phyloP scores from a whole-genome alignment of 2,329 filamentous ascomycete genomes.

The Clonostachys sp. region DNA sequence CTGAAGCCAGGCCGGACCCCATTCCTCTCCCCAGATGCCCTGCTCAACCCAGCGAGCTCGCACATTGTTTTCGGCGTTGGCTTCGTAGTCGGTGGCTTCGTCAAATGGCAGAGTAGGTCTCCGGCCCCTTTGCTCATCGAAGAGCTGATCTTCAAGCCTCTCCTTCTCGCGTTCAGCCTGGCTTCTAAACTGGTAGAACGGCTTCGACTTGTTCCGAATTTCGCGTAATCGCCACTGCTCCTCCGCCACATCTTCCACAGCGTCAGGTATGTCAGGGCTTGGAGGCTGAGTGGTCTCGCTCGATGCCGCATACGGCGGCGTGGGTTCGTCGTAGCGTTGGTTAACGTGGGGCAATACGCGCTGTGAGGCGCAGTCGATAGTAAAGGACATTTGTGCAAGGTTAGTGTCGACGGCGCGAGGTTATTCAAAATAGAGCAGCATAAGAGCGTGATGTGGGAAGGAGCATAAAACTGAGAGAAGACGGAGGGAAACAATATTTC shows the following conservation, averaged over 20 bases:
- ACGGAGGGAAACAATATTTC: neutral
- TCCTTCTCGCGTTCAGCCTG: neutral
- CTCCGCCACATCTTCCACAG: neutral
- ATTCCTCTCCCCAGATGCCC: constrained; percentile 6
- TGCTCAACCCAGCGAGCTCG: constrained; percentile 5
- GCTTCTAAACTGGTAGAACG: neutral
- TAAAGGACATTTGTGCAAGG: no score
- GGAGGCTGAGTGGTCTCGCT: constrained; percentile 1
- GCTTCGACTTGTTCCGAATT: neutral
- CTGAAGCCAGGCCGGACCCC: constrained; percentile 4
- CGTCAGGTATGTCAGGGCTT: neutral
- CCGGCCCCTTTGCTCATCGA: neutral
- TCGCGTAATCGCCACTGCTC: neutral
- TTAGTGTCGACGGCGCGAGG: no score
- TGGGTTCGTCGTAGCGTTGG: neutral
- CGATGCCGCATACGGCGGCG: constrained; percentile 1
- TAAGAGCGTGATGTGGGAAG: no score
- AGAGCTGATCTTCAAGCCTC: neutral
- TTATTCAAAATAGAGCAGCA: no score
- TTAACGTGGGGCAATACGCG: neutral
- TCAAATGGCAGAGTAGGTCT: constrained; percentile 7
- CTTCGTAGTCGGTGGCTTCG: neutral
- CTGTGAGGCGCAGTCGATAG: no score
- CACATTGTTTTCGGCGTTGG: constrained; percentile 8
- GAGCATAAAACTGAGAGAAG: neutral